Evolutionary conservation across 805 yeast species (phyloP), one percentile per base, ranked within the genome.

Genomic region (Brettanomyces anomalus): DNA sequence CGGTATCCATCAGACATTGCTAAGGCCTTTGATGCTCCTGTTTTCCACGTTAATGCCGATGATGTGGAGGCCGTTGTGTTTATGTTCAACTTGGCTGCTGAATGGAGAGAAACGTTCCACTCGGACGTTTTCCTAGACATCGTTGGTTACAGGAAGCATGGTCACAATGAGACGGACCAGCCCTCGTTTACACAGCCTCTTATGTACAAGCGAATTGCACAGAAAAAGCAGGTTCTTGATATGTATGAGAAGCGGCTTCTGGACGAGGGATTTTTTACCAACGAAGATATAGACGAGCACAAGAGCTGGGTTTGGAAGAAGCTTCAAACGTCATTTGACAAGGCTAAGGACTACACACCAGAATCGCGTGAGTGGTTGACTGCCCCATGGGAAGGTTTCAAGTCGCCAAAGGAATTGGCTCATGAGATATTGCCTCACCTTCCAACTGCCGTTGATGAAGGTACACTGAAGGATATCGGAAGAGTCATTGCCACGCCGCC

Each of bases 151-250:
- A 81, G 99, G 71, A 90, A 89, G 67, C 79, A 93, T 65, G 99
- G 99, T 64, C 99, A 93, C 76, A 93, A 93, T 66, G 99, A 93
- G 76, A 93, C 97, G 51, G 99, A 93, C 70, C 99, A 93, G 73
- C 99, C 99, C 46, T 73, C 95, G 31, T 93, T 93, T 77, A 93
- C 99, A 37, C 99, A 93, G 70, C 99, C 99, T 41, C 70, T 88
- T 58, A 93, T 93, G 99, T 93, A 93, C 75, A 71, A 85, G 65
- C 77, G 77, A 70, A 85, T 93, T 61, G 88, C 90, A 43, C 74
- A 85, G 65, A 90, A 89, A 82, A 77, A 81, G 64, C 81, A 88
- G 42, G 95, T 89, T 39, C 74, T 93, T 55, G 95, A 89, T 56
- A 76, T 79, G 62, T 93, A 93, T 73, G 75, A 82, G 51, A 77